A percentile compares a stretch with the other conserved stretches of the same genome.
These are phyloP conservation scores for Chaetomiaceae sp. DNA, from an alignment of 2,329 filamentous ascomycete genomes.

Conservation along the genomic window DNA sequence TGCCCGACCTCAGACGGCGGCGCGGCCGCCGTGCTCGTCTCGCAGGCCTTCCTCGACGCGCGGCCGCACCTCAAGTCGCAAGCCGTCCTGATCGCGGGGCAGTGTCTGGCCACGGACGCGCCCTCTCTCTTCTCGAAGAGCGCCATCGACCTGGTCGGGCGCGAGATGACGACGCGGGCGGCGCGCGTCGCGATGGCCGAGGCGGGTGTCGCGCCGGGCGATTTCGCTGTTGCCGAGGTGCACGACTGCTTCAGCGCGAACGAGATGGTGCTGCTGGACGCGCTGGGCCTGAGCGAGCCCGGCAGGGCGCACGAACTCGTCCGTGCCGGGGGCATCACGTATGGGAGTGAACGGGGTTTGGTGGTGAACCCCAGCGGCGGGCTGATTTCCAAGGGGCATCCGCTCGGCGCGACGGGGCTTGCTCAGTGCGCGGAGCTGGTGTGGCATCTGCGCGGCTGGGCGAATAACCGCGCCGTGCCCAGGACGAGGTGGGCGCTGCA, in stretches of 20 bases:
- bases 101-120: conserved; percentile 78
- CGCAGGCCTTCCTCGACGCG: conserved; percentile 78
- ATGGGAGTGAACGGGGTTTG: conserved; percentile 63
- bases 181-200: conserved; percentile 64
- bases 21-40: conserved; percentile 82
- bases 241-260: conserved; percentile 98
- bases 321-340: conserved; percentile 80
- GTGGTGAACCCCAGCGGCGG: conserved; percentile 92
- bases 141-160: conserved; percentile 84
- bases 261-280: conserved; percentile 86
- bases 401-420: conserved; percentile 87
- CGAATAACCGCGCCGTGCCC: conserved; percentile 73
- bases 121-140: conserved; percentile 71
- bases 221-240: conserved; percentile 81
- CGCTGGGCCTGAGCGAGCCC: conserved; percentile 67
- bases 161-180: conserved; percentile 73
- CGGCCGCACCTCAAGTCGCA: conserved; percentile 74
- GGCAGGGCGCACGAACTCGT: conserved; percentile 93
- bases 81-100: conserved; percentile 84
- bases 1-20: conserved; percentile 93
- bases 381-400: conserved; percentile 92
- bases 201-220: conserved; percentile 60
- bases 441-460: conserved; percentile 94
- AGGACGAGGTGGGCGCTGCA: conserved; percentile 71
- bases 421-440: conserved; percentile 93